phyloP scores from a whole-genome alignment of 1,139 yeast genomes.

The Kluyveromyces marxianus region DNA sequence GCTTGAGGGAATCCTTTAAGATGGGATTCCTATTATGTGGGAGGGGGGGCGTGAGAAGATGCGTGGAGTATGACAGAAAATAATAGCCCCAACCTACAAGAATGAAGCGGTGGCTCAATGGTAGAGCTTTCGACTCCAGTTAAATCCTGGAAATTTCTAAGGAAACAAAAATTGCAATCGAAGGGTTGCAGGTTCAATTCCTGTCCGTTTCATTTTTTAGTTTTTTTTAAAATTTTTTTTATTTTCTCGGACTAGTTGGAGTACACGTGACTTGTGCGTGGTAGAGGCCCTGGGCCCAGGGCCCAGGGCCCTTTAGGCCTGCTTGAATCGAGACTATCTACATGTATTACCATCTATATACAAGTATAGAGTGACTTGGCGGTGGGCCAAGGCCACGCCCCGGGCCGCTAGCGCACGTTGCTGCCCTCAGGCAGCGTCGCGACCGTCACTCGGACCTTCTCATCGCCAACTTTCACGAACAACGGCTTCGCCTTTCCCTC shows the following conservation, averaged over 20 bases:
- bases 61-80: not conserved
- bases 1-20: not conserved
- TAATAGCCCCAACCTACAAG: not conserved
- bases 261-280: too few relatives aligned
- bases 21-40: not conserved
- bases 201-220: slow-evolving; percentile 56
- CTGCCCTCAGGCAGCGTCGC: slow-evolving; percentile 3
- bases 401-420: not conserved
- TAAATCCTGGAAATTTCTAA: slow-evolving; percentile 28
- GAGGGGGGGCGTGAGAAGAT: not conserved
- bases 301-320: not conserved
- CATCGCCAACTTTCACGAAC: slow-evolving; percentile 5
- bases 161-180: slow-evolving; percentile 39
- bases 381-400: too few relatives aligned
- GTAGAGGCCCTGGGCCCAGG: too few relatives aligned
- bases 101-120: slow-evolving; percentile 85
- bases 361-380: not conserved
- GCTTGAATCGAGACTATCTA: not conserved
- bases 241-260: not conserved
- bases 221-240: slow-evolving; percentile 4
- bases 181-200: slow-evolving; percentile 73
- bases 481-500: slow-evolving; percentile 10
- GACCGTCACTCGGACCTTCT: slow-evolving; percentile 2
- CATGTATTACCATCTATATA: not conserved
- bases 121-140: slow-evolving; percentile 88